Evolutionary conservation across 1,284 basidiomycete species (phyloP), one percentile per base, ranked within the genome.

Genomic region (Apiotrichum montevideense): DNA sequence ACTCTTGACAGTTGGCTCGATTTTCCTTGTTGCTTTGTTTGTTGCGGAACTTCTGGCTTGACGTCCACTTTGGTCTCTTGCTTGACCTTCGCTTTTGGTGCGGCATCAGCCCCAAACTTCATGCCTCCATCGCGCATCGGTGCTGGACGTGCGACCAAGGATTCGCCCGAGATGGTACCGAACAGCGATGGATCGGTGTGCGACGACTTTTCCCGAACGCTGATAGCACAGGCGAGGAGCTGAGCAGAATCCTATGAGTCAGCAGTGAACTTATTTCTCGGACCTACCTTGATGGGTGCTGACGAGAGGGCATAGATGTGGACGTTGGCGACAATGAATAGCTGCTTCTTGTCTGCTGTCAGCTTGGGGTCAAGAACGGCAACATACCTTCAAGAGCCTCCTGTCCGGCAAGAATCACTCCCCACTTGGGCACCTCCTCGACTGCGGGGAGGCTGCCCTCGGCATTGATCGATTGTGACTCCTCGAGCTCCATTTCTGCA

Each of bases 221-320:
- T 50, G 8, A 66, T 34, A 6, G 55, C 62, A 0, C 69, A 57
- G 14, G 68, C 55, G 21, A 75, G 61, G 45, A 69, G 67, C 45
- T 66, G 63, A 0, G 66, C 66, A 2, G 70, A 67, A 42, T 75
- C 73, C 73, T 74, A 52, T 21, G 35, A 61, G 54, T 21, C 21
- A 33, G 13, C 11, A 43, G 21, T 50, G 34, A 2, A 10, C 13
- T 34, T 21, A 21, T 21, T 21, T 21, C n/a, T n/a, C 45, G 13
- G 10, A 33, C 29, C 21, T 33, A 58, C 60, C 55, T 58, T 60
- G 45, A 72, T 40, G 0, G 63, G 64, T 3, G 58, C 58, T 8
- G 69, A 68, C 4, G 67, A 61, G 0, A 75, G 51, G 0, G 73
- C 58, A 51, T 75, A 73, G 47, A 75, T 65, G 55, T 73, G 72